Evolutionary conservation across 1,139 yeast species (phyloP), one percentile per base, ranked within the genome.

Genomic region (Geotrichum phurueaensis): DNA sequence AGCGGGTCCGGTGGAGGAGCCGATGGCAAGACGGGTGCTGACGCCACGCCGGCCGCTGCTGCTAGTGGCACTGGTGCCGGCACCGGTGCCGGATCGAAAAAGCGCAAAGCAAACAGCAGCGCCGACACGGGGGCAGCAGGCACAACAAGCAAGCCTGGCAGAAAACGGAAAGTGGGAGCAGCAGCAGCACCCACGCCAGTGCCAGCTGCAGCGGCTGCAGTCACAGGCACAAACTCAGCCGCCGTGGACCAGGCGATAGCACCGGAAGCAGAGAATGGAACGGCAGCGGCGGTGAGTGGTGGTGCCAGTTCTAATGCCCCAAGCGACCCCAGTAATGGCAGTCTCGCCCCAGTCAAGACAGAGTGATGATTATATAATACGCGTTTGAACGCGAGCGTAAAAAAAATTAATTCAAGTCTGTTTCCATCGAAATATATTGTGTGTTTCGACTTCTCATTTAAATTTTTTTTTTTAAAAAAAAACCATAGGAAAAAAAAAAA

Each of bases 91-190:
- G 49, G 57, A 1, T 25, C 57, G 13, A 58, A 51, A 15, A 58
- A 58, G 29, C 39, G 56, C 4, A 51, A 53, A 50, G 47, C 52
- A 18, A 31, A 12, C 2, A 45, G 22, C 27, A 45, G 22, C 27
- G 2, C 56, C 9, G 47, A 29, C 12, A 39, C 33, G 10, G 56
- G 31, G 2, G n/a, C 48, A 15, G 39, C 39, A 3, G 39, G 39
- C n/a, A 5, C 39, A 12, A 13, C 13, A 33, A 33, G 39, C 39
- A 50, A 43, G 52, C 31, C 60, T 18, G 36, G 52, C 1, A 48
- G 54, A 50, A 53, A 53, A 27, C 36, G 60, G 10, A 58, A 58
- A 45, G 49, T 53, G 3, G n/a, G 45, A 10, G 23, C 27, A 15
- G 57, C 45, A 47, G 57, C 45, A 22, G 33, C 45, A 4, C 23